phyloP scores from a whole-genome alignment of 2,329 filamentous ascomycete species.

The Myriosclerotinia scirpicola region DNA sequence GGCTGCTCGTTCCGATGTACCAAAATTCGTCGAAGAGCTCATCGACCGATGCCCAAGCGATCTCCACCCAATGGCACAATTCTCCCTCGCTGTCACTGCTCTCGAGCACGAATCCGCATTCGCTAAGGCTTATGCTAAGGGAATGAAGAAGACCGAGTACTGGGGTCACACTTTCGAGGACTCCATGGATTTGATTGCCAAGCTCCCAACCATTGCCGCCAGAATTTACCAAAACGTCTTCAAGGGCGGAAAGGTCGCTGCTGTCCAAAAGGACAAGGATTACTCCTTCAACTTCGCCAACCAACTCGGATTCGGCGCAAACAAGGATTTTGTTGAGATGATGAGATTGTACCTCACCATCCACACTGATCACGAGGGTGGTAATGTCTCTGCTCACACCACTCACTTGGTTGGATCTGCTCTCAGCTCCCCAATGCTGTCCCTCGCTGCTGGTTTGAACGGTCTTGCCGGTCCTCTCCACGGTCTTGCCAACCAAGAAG shows the following conservation, averaged over 20 bases:
- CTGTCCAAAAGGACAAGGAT: constrained; percentile 98
- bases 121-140: constrained; percentile 98
- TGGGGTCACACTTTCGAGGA: constrained; percentile 99
- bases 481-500: constrained; percentile 99
- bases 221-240: constrained; percentile 99
- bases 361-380: constrained; percentile 99
- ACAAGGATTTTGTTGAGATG: constrained; percentile 96
- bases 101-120: constrained; percentile 98
- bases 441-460: constrained; percentile 93
- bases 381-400: constrained; percentile 97
- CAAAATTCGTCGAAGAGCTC: constrained; percentile 98
- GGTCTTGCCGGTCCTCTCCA: constrained; percentile 97
- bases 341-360: constrained; percentile 99
- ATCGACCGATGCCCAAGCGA: constrained; percentile 99
- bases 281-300: constrained; percentile 99
- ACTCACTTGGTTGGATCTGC: constrained; percentile 97
- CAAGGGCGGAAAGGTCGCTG: constrained; percentile 98
- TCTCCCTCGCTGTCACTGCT: constrained; percentile 95
- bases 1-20: constrained; percentile 94
- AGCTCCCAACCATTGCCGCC: constrained; percentile 95
- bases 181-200: constrained; percentile 99
- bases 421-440: constrained; percentile 96
- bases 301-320: constrained; percentile 94
- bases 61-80: constrained; percentile 99
- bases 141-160: constrained; percentile 99